Conservation (phyloP, 2,329 filamentous ascomycete species). For the Phialocephala subalpina region DNA sequence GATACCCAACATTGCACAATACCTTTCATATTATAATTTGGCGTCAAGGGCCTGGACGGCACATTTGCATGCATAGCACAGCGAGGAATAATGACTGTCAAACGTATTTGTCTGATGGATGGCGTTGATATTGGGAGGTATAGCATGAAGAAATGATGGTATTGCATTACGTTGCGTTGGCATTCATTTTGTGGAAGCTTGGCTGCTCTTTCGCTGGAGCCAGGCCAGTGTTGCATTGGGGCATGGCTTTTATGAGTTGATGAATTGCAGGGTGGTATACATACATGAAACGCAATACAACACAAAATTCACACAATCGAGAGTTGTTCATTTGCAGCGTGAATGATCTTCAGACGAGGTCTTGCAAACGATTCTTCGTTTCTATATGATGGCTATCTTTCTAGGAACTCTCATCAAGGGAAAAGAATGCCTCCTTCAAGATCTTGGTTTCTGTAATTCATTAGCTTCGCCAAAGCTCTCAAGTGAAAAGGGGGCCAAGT, state of each 20-base stretch:
- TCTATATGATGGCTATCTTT: no score
- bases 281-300: background rate
- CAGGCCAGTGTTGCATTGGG: background rate
- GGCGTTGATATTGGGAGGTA: conserved; percentile 6
- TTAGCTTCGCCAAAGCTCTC: no score
- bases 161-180: conserved; percentile 14
- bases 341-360: background rate
- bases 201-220: background rate
- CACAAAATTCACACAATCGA: background rate
- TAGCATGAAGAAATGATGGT: background rate
- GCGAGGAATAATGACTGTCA: conserved; percentile 23
- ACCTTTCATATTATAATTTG: conserved; percentile 19
- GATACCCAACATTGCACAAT: conserved; percentile 11
- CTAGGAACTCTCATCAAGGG: no score
- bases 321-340: background rate
- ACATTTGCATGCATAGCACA: conserved; percentile 30
- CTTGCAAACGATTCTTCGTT: no score
- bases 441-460: no score
- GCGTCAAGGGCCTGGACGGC: conserved; percentile 4
- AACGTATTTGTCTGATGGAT: background rate
- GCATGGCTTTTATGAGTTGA: background rate
- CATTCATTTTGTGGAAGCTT: background rate
- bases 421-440: no score
- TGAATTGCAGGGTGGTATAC: background rate
- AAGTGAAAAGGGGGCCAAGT: background rate